Conservation (phyloP, 2,329 filamentous ascomycete species). For the Chaetomium olivaceum region DNA sequence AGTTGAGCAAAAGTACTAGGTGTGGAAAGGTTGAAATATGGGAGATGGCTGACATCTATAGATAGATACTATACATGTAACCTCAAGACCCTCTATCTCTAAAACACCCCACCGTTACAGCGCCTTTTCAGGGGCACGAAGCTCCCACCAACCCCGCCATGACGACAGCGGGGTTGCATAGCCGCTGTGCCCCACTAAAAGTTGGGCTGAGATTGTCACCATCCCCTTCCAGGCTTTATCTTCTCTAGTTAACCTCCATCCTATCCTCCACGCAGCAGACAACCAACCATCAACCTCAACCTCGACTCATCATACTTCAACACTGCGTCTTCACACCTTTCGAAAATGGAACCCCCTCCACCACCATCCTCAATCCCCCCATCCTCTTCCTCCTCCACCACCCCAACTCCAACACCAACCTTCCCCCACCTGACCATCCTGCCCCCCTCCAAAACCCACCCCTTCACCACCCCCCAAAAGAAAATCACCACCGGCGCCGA, state of each 20-base stretch:
- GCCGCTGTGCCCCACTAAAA: neutral
- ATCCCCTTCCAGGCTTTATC: neutral
- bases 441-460: slow-evolving; percentile 48
- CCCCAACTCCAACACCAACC: slow-evolving; percentile 29
- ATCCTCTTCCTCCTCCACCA: neutral
- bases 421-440: slow-evolving; percentile 50
- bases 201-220: neutral
- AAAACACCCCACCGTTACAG: neutral
- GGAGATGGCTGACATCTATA: no score
- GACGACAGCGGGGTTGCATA: slow-evolving; percentile 19
- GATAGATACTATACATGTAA: no score
- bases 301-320: no score
- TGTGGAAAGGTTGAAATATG: no score
- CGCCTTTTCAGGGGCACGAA: neutral
- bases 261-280: neutral
- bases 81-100: neutral
- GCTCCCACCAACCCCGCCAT: slow-evolving; percentile 4
- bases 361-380: neutral
- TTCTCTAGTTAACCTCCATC: no score
- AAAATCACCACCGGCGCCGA: slow-evolving; percentile 82
- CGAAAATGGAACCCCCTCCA: slow-evolving; percentile 21
- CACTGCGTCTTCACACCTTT: neutral
- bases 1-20: no score
- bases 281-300: neutral
- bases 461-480: slow-evolving; percentile 71